phyloP scores from a whole-genome alignment of 768 basidiomycete genomes.

The Hypholoma sublateritium region DNA sequence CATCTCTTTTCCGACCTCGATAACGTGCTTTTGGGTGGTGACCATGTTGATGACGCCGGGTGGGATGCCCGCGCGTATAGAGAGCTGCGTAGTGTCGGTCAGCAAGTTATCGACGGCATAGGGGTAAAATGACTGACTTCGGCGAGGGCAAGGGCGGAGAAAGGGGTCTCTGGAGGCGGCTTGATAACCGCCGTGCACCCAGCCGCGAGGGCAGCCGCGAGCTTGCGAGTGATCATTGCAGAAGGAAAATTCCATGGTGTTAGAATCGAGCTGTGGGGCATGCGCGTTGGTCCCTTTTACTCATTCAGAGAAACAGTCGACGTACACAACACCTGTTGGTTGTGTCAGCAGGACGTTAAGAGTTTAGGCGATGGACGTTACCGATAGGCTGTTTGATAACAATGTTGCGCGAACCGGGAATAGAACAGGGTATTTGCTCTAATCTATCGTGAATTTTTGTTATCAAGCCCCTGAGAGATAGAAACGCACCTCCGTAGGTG shows the following conservation, averaged over 20 bases:
- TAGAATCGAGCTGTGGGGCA: constrained; percentile 58
- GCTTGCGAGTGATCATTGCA: constrained; percentile 91
- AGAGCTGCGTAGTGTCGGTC: constrained; percentile 49
- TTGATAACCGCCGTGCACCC: constrained; percentile 98
- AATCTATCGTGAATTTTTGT: not conserved
- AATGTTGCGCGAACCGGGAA: constrained; percentile 72
- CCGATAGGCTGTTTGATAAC: constrained; percentile 94
- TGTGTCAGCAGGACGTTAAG: no score
- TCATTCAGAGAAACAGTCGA: no score
- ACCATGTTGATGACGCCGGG: constrained; percentile 95
- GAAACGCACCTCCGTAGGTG: constrained; percentile 75
- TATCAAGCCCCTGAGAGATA: not conserved
- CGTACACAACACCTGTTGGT: no score
- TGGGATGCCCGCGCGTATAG: constrained; percentile 87
- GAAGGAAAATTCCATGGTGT: constrained; percentile 96
- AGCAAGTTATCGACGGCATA: not conserved
- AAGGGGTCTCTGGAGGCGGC: constrained; percentile 93
- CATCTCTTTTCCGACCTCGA: constrained; percentile 91
- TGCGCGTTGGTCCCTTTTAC: no score
- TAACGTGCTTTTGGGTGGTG: constrained; percentile 81
- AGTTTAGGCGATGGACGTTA: constrained; percentile 27
- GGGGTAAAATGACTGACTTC: constrained; percentile 54
- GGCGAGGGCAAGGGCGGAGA: constrained; percentile 86
- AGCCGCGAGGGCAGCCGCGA: constrained; percentile 86
- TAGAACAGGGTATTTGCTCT: constrained; percentile 83